A percentile compares a stretch with the other conserved stretches of the same genome.
Conservation (phyloP, 2,329 filamentous ascomycete genomes). For the Epichloe sibirici region DNA sequence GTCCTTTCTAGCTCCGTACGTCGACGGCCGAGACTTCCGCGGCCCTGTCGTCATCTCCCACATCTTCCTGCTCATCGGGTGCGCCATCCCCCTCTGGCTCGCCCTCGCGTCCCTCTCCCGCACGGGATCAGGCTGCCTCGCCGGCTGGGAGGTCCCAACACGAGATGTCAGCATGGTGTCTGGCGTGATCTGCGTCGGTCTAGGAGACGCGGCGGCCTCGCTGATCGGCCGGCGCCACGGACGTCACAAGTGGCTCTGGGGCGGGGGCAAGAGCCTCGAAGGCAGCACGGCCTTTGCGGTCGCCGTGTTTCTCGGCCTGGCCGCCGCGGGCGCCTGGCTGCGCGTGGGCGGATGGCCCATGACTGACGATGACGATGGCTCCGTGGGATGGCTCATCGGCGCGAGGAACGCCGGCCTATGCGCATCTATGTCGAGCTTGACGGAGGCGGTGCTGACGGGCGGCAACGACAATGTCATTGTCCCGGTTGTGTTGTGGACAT, state of each 20-base stretch:
- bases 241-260: slow-evolving; percentile 87
- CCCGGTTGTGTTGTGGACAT: slow-evolving; percentile 82
- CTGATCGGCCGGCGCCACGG: slow-evolving; percentile 81
- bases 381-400: slow-evolving; percentile 18
- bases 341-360: slow-evolving; percentile 63
- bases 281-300: slow-evolving; percentile 70
- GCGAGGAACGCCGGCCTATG: slow-evolving; percentile 61
- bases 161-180: slow-evolving; percentile 83
- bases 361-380: slow-evolving; percentile 22
- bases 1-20: slow-evolving; percentile 80
- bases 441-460: slow-evolving; percentile 88
- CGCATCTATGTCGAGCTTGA: slow-evolving; percentile 71
- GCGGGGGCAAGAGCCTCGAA: slow-evolving; percentile 89
- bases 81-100: slow-evolving; percentile 88
- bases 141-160: slow-evolving; percentile 62
- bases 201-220: slow-evolving; percentile 88
- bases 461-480: slow-evolving; percentile 98
- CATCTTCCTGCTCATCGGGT: slow-evolving; percentile 90
- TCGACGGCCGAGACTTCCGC: slow-evolving; percentile 83
- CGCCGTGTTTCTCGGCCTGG: slow-evolving; percentile 66
- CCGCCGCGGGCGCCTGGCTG: slow-evolving; percentile 62
- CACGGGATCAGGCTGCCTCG: slow-evolving; percentile 39
- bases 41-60: slow-evolving; percentile 93
- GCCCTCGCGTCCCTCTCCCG: slow-evolving; percentile 60
- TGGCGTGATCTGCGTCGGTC: slow-evolving; percentile 85